Conservation (phyloP, 257 asterid genomes). For the Nicotiana undulata region DNA sequence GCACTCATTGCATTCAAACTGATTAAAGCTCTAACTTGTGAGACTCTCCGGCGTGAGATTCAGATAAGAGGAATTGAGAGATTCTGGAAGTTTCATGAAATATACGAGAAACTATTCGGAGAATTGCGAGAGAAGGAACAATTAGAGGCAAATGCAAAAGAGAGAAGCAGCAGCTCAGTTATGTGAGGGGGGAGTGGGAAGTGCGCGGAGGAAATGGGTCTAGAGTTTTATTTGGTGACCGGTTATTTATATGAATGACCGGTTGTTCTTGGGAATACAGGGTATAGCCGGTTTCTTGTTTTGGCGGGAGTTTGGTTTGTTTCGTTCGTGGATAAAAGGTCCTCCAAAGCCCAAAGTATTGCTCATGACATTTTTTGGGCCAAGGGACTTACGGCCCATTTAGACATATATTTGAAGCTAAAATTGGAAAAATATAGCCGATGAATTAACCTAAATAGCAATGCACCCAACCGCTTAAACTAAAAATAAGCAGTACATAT, state of each 20-base stretch:
- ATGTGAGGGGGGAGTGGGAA: neutral
- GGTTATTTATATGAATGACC: slow-evolving; percentile 7
- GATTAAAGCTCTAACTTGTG: neutral
- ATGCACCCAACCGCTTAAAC: too few relatives aligned
- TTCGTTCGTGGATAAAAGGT: neutral
- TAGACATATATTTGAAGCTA: neutral
- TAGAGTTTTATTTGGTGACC: neutral
- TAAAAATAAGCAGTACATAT: too few relatives aligned
- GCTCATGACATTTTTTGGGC: too few relatives aligned
- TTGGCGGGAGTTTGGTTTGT: slow-evolving; percentile 31
- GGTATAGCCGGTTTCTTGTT: slow-evolving; percentile 15
- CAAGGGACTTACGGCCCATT: neutral
- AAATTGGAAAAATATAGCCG: neutral
- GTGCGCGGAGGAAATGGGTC: neutral
- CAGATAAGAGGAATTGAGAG: neutral
- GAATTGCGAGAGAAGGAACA: slow-evolving; percentile 1
- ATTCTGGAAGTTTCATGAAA: slow-evolving; percentile 12
- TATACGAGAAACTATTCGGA: neutral
- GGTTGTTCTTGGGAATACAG: neutral
- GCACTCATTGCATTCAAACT: slow-evolving; percentile 48
- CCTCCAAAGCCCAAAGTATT: neutral
- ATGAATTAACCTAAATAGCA: too few relatives aligned
- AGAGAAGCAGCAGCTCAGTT: neutral
- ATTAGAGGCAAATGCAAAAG: neutral
- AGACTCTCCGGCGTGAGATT: neutral